Base-by-base conservation (phyloP, 306 rosid species). In the Vicia villosa region DNA sequence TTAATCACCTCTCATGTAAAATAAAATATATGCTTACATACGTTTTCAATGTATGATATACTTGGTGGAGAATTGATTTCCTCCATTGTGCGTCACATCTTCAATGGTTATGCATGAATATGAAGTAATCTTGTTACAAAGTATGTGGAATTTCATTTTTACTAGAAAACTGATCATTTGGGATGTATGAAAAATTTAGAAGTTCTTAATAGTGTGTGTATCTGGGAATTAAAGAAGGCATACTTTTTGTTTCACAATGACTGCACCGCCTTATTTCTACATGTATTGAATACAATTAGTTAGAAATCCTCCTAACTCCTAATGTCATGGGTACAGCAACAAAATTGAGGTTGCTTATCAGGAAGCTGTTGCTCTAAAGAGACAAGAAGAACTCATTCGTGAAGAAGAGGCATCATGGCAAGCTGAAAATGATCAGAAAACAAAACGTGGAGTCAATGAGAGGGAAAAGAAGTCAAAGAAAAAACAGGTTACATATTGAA, bases 371-470 rank as follows among this genome's bases (percentile, higher is more conserved):
- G 97, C 99, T 59, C 86, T 95, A 52, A 87, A 87, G 88, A 91
- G 97, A 86, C 99, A 95, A 76, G 99, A 95, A 80, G 99, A 95
- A 68, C 97, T 95, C 79, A 95, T 95, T 66, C 99, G 97, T 43
- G 99, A 95, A 84, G 99, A 95, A 86, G 99, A 95, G 85, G 98
- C 95, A 43, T 97, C 97, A 8, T 83, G 97, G 89, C 92, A 49
- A 69, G 99, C 96, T 75, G 99, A 91, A 83, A 86, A 83, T 45
- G 96, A 89, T 58, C 97, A 79, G 80, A 95, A 87, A 85, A 85
- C 88, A 70, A 95, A 82, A 73, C 95, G 97, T 17, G 80, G 88
- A 72, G 84, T 77, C 26, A 81, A 83, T 78, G 99, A 91, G 59
- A 87, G 85, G 86, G 97, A 95, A 68, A 91, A 91, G 81, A 95